A percentile compares a stretch with the other conserved stretches of the same genome.
Evolutionary conservation across 495 filamentous ascomycete genomes (phyloP).

Genomic region (Penicillium salamii): DNA sequence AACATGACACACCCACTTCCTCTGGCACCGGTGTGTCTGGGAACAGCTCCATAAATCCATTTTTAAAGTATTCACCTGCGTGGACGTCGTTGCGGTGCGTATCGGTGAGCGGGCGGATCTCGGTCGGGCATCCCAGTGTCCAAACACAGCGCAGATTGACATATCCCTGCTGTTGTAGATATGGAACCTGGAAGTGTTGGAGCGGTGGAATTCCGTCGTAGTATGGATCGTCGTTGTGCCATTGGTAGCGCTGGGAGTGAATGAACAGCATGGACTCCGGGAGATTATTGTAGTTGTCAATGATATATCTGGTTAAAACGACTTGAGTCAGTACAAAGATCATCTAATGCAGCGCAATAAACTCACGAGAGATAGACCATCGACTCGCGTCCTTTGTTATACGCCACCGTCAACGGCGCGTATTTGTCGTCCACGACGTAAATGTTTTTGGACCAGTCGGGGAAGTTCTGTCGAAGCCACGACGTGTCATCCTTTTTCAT

Average conservation of each 20-base stretch:
- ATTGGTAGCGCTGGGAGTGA: constrained; percentile 60
- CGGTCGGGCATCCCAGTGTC: constrained; percentile 58
- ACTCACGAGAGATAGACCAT: constrained; percentile 61
- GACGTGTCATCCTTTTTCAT: constrained; percentile 51
- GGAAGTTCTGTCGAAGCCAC: constrained; percentile 53
- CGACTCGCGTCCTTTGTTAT: constrained; percentile 57
- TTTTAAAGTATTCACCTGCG: constrained; percentile 49
- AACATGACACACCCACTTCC: constrained; percentile 59
- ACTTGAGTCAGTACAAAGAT: constrained; percentile 1
- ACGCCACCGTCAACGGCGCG: constrained; percentile 45
- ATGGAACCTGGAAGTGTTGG: constrained; percentile 50
- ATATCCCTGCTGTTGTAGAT: constrained; percentile 56
- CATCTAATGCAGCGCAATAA: neutral
- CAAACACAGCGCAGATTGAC: constrained; percentile 66
- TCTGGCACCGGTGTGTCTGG: constrained; percentile 47
- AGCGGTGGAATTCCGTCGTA: constrained; percentile 51
- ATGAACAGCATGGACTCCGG: constrained; percentile 59
- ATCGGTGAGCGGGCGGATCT: constrained; percentile 52
- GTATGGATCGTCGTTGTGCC: constrained; percentile 58
- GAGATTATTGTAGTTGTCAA: constrained; percentile 61
- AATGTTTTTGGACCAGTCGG: constrained; percentile 47
- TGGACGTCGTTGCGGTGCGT: constrained; percentile 40
- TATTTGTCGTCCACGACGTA: constrained; percentile 51
- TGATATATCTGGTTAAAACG: constrained; percentile 50
- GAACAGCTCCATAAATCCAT: constrained; percentile 55